These are phyloP conservation scores for Discostella pseudostelligera DNA, from an alignment of 108 stramenopile species.

Conservation along the genomic window DNA sequence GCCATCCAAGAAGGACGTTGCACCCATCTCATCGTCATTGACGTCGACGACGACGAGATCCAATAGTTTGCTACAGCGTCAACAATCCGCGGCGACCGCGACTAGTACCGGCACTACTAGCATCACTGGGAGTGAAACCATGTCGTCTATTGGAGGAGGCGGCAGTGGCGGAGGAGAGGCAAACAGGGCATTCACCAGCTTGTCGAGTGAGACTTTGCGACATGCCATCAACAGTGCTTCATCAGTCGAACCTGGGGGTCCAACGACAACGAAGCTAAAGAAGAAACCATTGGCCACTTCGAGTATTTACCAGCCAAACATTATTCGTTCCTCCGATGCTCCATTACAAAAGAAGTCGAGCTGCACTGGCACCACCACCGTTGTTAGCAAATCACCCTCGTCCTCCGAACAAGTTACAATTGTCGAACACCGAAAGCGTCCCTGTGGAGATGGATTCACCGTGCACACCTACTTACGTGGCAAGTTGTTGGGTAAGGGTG, in stretches of 20 bases:
- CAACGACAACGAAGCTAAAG: conserved; percentile 6
- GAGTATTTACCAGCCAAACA: not conserved
- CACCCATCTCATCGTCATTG: not conserved
- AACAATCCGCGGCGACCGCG: not conserved
- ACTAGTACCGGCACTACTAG: too few species aligned
- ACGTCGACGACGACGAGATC: not conserved
- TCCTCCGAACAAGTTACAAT: conserved; percentile 52
- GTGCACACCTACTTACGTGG: conserved; percentile 80
- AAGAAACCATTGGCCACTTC: conserved; percentile 6
- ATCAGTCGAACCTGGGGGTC: conserved; percentile 1
- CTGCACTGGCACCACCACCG: too few species aligned
- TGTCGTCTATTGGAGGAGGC: not conserved
- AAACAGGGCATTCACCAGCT: conserved; percentile 41
- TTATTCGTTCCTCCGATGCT: conserved; percentile 3
- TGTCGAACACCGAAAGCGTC: conserved; percentile 68
- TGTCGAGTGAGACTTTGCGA: conserved; percentile 40
- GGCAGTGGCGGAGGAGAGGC: conserved; percentile 15
- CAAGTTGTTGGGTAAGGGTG: conserved; percentile 88
- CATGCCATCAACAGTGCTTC: conserved; percentile 15
- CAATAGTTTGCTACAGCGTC: not conserved
- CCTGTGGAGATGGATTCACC: conserved; percentile 82
- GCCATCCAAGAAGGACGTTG: conserved; percentile 5
- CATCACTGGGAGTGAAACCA: not conserved
- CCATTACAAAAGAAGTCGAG: not conserved
- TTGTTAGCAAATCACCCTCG: not conserved